Evolutionary conservation across 176 grass and related monocot genomes (phyloP).

Genomic region (Zoysia pacifica): DNA sequence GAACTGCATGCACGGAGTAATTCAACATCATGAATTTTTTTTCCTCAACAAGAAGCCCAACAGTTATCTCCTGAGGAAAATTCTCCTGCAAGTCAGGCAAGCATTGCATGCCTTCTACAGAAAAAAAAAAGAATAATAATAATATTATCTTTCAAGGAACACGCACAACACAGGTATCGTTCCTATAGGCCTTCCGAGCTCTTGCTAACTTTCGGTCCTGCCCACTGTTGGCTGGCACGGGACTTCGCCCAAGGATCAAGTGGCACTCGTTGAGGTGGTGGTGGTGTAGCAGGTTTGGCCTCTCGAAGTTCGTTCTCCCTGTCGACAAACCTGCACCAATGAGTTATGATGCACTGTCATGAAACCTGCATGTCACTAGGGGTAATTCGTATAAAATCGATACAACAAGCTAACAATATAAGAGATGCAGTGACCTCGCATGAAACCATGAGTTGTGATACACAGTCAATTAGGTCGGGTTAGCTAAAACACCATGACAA

Average conservation of each 20-base stretch:
- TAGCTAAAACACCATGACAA: background rate
- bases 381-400: background rate
- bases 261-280: slow-evolving; percentile 54
- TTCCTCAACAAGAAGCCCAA: background rate
- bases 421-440: background rate
- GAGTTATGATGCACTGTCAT: too few relatives aligned
- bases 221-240: slow-evolving; percentile 65
- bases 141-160: background rate
- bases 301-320: slow-evolving; percentile 93
- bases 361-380: background rate
- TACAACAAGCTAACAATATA: background rate
- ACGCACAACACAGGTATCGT: background rate
- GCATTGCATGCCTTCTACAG: slow-evolving; percentile 2
- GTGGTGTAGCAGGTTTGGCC: slow-evolving; percentile 67
- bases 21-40: too few relatives aligned
- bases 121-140: background rate
- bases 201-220: slow-evolving; percentile 60
- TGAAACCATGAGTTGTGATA: background rate
- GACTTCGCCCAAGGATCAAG: slow-evolving; percentile 90
- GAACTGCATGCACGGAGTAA: too few relatives aligned
- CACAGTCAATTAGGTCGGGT: background rate
- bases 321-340: slow-evolving; percentile 66
- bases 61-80: background rate
- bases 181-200: slow-evolving; percentile 58
- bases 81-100: slow-evolving; percentile 5